These are phyloP conservation scores for Mycosphaerella sp. DNA, from an alignment of 2,329 filamentous ascomycete species.

Conservation along the genomic window DNA sequence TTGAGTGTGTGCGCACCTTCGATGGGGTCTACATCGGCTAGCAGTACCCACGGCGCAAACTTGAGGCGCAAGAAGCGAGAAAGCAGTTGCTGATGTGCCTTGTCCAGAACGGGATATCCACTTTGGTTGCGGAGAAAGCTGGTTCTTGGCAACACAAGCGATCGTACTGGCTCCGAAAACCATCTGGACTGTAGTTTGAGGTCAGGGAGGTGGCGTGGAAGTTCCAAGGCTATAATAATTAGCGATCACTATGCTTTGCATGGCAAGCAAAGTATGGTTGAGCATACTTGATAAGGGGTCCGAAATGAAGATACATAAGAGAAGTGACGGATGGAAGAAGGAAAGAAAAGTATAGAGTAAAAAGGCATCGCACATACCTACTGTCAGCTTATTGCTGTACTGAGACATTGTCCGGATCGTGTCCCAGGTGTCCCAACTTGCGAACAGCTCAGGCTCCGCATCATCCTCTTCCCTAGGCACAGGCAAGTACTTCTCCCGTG, in stretches of 20 bases:
- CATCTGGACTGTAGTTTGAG: slow-evolving; percentile 52
- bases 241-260: slow-evolving; percentile 2
- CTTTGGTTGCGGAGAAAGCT: slow-evolving; percentile 54
- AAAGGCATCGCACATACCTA: slow-evolving; percentile 58
- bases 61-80: slow-evolving; percentile 52
- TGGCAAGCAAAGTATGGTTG: background rate
- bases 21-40: slow-evolving; percentile 53
- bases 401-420: slow-evolving; percentile 75
- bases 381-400: slow-evolving; percentile 71
- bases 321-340: background rate
- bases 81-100: slow-evolving; percentile 52
- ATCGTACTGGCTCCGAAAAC: slow-evolving; percentile 56
- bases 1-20: slow-evolving; percentile 1
- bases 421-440: slow-evolving; percentile 92
- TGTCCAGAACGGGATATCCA: slow-evolving; percentile 53
- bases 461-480: slow-evolving; percentile 17
- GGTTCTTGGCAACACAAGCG: slow-evolving; percentile 48
- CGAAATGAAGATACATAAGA: background rate
- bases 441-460: slow-evolving; percentile 52
- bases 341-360: slow-evolving; percentile 1
- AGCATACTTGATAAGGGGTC: slow-evolving; percentile 6
- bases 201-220: slow-evolving; percentile 55
- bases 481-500: slow-evolving; percentile 32
- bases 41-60: slow-evolving; percentile 53
- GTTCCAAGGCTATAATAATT: slow-evolving; percentile 46